Conservation (phyloP, 1,284 basidiomycete genomes). For the Moesziomyces sp. region DNA sequence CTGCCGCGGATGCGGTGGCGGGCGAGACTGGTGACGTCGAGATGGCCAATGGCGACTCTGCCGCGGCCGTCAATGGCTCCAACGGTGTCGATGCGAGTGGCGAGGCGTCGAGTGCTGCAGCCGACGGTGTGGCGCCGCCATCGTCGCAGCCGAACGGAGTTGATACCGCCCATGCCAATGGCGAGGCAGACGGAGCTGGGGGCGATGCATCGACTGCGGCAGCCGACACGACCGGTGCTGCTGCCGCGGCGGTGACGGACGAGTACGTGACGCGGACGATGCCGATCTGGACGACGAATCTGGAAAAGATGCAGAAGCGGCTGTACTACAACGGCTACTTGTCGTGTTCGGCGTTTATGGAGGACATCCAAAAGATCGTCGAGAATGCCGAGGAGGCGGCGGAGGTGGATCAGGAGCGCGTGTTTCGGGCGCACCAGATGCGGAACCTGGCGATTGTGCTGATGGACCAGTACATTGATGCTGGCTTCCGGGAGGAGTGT, state of each 20-base stretch:
- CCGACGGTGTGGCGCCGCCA: slow-evolving; percentile 8
- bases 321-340: slow-evolving; percentile 88
- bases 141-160: slow-evolving; percentile 25
- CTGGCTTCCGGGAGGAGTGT: slow-evolving; percentile 83
- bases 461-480: slow-evolving; percentile 85
- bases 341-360: slow-evolving; percentile 85
- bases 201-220: slow-evolving; percentile 16
- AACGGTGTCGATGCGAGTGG: slow-evolving; percentile 3
- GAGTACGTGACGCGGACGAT: slow-evolving; percentile 51
- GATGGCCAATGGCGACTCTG: slow-evolving; percentile 25
- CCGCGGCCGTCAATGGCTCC: slow-evolving; percentile 5
- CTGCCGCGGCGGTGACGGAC: no score
- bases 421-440: slow-evolving; percentile 88
- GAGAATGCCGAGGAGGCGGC: slow-evolving; percentile 77
- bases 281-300: slow-evolving; percentile 67
- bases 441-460: slow-evolving; percentile 85
- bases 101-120: slow-evolving; percentile 1
- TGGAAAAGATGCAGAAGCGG: slow-evolving; percentile 88
- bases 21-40: slow-evolving; percentile 21
- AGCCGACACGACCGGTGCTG: background rate
- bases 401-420: slow-evolving; percentile 77
- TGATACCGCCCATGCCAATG: background rate
- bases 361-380: slow-evolving; percentile 88
- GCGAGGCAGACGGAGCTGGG: background rate
- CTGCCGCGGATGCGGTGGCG: background rate